Evolutionary conservation across 495 filamentous ascomycete species (phyloP).

Genomic region (Polyplosphaeria fusca): DNA sequence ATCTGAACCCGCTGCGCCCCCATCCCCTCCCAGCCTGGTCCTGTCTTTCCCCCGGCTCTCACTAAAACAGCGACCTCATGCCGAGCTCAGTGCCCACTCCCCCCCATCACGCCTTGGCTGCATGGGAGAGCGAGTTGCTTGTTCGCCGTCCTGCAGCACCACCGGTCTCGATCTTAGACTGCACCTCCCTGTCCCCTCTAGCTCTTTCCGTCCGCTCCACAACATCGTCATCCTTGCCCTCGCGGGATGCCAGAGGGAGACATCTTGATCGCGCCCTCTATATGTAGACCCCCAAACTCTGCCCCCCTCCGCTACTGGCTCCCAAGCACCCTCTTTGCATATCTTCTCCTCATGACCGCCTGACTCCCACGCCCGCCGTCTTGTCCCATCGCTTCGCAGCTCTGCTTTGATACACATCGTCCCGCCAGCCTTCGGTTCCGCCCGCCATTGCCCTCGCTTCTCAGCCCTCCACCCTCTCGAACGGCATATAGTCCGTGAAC

Average conservation of each 20-base stretch:
- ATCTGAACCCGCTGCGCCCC: conserved; percentile 1
- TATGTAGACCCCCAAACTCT: conserved; percentile 32
- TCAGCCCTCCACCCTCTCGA: conserved; percentile 16
- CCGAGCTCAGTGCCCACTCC: conserved; percentile 9
- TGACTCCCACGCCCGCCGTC: conserved; percentile 31
- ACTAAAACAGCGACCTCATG: conserved; percentile 28
- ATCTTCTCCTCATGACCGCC: conserved; percentile 34
- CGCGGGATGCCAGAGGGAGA: conserved; percentile 31
- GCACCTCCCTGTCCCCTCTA: conserved; percentile 26
- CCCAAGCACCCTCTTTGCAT: conserved; percentile 24
- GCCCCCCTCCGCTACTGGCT: conserved; percentile 13
- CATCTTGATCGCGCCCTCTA: conserved; percentile 22
- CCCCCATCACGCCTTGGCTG: conserved; percentile 29
- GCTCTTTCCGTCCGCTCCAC: conserved; percentile 25
- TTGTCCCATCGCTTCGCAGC: conserved; percentile 21
- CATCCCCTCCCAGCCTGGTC: background rate
- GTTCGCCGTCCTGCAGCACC: conserved; percentile 24
- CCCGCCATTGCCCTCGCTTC: conserved; percentile 18
- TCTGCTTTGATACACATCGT: conserved; percentile 27
- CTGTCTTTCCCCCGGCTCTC: conserved; percentile 14
- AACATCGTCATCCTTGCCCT: conserved; percentile 33
- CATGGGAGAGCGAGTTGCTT: conserved; percentile 31
- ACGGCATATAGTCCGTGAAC: conserved; percentile 21
- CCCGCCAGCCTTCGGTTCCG: conserved; percentile 23
- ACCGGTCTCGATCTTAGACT: conserved; percentile 28